phyloP scores from a whole-genome alignment of 2,329 filamentous ascomycete genomes.

The Colletotrichum noveboracense region DNA sequence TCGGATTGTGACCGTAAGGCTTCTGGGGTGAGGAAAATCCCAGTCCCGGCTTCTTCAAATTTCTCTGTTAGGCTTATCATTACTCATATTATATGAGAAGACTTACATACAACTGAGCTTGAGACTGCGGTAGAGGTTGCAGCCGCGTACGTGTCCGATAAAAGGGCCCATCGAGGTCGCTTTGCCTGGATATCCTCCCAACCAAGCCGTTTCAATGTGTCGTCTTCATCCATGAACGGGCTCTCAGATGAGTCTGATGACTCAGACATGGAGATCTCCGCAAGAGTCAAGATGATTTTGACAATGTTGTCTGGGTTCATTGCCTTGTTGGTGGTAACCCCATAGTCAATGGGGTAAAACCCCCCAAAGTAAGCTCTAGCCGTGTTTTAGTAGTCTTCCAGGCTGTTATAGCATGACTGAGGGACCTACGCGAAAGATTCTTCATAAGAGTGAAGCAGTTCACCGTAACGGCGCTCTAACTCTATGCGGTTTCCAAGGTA shows the following conservation, averaged over 20 bases:
- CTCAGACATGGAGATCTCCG: slow-evolving; percentile 14
- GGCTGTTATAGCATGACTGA: not conserved
- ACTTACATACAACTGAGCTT: slow-evolving; percentile 19
- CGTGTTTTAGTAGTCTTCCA: not conserved
- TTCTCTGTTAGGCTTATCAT: not conserved
- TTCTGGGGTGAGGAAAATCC: not conserved
- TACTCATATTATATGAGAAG: not conserved
- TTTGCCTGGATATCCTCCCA: slow-evolving; percentile 26
- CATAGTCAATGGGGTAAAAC: slow-evolving; percentile 26
- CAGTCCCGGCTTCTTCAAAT: not conserved
- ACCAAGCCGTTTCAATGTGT: slow-evolving; percentile 22
- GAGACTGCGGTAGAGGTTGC: slow-evolving; percentile 17
- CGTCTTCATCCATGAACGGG: slow-evolving; percentile 17
- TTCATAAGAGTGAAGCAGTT: slow-evolving; percentile 25
- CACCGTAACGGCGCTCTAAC: slow-evolving; percentile 25
- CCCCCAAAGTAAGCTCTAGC: slow-evolving; percentile 23
- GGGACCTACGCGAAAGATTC: slow-evolving; percentile 15
- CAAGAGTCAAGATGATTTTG: slow-evolving; percentile 25
- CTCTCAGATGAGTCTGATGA: slow-evolving; percentile 22
- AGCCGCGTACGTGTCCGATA: slow-evolving; percentile 28
- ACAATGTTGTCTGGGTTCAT: slow-evolving; percentile 25
- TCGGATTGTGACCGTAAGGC: slow-evolving; percentile 20
- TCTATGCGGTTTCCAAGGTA: slow-evolving; percentile 24
- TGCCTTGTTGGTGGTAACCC: slow-evolving; percentile 18
- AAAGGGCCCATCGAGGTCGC: slow-evolving; percentile 24